phyloP scores from a whole-genome alignment of 2,329 filamentous ascomycete species.

The Corinectria fuckeliana region DNA sequence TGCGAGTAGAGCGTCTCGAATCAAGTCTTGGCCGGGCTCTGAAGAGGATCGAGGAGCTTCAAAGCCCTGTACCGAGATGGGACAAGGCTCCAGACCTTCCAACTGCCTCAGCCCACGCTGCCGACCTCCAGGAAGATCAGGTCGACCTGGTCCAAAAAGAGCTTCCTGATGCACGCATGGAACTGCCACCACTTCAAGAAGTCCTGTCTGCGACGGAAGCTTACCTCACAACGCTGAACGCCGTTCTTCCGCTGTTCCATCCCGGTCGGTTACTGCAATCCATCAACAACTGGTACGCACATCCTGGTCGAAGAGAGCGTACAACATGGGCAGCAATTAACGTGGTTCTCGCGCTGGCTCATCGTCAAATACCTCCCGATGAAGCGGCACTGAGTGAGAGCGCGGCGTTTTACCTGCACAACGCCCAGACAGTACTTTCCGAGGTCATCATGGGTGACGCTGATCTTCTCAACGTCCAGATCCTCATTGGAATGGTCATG shows the following conservation, averaged over 20 bases:
- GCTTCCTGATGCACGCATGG: not conserved
- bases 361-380: not conserved
- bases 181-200: not conserved
- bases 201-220: not conserved
- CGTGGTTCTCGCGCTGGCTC: constrained; percentile 14
- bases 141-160: not conserved
- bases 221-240: constrained; percentile 13
- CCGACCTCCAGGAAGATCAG: not conserved
- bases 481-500: constrained; percentile 19
- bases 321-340: constrained; percentile 25
- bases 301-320: not conserved
- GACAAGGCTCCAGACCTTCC: too few relatives aligned
- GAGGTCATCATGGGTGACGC: constrained; percentile 3
- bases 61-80: not conserved
- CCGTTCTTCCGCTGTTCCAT: constrained; percentile 19
- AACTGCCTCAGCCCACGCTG: too few relatives aligned
- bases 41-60: not conserved
- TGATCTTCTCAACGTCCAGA: constrained; percentile 13
- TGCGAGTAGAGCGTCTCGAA: not conserved
- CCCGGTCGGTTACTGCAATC: not conserved
- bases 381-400: not conserved
- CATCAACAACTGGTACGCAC: constrained; percentile 13
- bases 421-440: constrained; percentile 17
- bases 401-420: constrained; percentile 3
- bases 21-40: not conserved